Conservation (phyloP, 2,329 filamentous ascomycete species). For the Ceratocystis lukuohia region DNA sequence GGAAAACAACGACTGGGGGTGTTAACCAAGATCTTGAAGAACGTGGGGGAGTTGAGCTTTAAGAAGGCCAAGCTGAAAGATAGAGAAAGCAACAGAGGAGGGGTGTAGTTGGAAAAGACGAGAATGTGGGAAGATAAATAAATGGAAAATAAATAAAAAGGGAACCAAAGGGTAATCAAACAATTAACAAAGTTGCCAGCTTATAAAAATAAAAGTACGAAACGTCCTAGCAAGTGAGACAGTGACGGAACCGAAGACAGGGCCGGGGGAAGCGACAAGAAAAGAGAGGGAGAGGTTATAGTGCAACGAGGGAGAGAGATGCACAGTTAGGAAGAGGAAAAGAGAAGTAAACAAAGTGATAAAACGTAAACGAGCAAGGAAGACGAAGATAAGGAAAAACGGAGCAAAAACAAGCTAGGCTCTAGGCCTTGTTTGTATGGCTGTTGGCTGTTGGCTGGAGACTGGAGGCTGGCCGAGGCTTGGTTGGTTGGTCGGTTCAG, state of each 20-base stretch:
- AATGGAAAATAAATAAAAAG: neutral
- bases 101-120: neutral
- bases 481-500: neutral
- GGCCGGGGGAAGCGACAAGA: neutral
- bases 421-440: too few species aligned
- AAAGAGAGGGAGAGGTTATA: neutral
- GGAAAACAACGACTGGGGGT: constrained; percentile 2
- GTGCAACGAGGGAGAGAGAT: neutral
- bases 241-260: neutral
- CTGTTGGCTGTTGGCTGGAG: too few species aligned
- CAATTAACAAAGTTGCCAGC: neutral
- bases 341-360: neutral
- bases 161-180: neutral
- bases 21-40: neutral
- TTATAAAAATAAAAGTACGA: neutral
- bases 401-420: neutral
- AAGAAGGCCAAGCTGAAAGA: neutral
- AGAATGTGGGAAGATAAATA: neutral
- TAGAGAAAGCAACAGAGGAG: neutral
- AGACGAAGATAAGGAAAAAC: neutral
- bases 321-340: neutral
- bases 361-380: neutral
- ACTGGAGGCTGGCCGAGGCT: neutral
- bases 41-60: constrained; percentile 2
- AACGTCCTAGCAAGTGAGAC: constrained; percentile 5